A percentile compares a stretch with the other conserved stretches of the same genome.
phyloP scores from a whole-genome alignment of 805 yeast species.

The Saturnispora mendoncae region DNA sequence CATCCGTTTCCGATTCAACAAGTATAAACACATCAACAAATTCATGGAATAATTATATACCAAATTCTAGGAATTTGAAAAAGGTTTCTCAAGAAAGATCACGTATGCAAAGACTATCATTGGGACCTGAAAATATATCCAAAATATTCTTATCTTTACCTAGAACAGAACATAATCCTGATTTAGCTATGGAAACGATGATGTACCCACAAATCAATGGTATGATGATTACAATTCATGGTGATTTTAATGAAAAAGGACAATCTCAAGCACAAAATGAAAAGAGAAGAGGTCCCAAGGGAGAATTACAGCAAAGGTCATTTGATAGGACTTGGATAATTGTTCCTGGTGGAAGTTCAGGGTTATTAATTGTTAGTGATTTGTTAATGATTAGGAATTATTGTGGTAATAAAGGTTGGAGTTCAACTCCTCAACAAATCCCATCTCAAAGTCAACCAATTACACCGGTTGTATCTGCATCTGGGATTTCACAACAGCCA shows the following conservation, averaged over 20 bases:
- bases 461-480: slow-evolving; percentile 1
- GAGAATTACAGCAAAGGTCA: slow-evolving; percentile 50
- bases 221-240: slow-evolving; percentile 72
- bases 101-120: slow-evolving; percentile 48
- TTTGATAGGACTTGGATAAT: slow-evolving; percentile 82
- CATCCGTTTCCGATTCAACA: slow-evolving; percentile 32
- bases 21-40: slow-evolving; percentile 16
- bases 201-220: slow-evolving; percentile 67
- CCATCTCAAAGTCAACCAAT: too few relatives aligned
- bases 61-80: slow-evolving; percentile 68
- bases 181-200: slow-evolving; percentile 65
- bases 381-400: slow-evolving; percentile 57
- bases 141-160: slow-evolving; percentile 63
- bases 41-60: slow-evolving; percentile 58
- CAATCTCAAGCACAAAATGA: slow-evolving; percentile 16
- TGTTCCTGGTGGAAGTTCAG: slow-evolving; percentile 58
- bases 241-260: slow-evolving; percentile 65
- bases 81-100: slow-evolving; percentile 48
- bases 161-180: slow-evolving; percentile 67
- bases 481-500: too few relatives aligned
- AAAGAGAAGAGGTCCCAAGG: slow-evolving; percentile 9
- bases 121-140: slow-evolving; percentile 61
- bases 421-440: not conserved
- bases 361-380: slow-evolving; percentile 82
- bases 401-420: slow-evolving; percentile 53